These are phyloP conservation scores for Hevea brasiliensis DNA, from an alignment of 345 rosid species.

Conservation along the genomic window DNA sequence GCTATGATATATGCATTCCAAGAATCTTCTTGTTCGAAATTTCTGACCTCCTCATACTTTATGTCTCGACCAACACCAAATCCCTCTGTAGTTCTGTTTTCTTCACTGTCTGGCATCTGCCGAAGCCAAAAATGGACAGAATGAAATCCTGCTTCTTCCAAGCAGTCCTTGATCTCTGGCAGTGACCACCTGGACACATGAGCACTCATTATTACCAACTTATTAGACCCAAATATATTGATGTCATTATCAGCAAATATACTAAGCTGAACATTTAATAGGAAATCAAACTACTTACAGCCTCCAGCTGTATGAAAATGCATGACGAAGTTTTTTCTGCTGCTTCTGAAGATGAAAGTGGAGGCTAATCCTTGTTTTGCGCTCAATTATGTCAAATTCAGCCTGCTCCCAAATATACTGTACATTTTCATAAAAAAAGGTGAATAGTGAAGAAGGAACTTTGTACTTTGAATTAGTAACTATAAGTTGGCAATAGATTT, in stretches of 20 bases:
- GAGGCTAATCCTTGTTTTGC: conserved; percentile 83
- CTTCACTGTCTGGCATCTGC: conserved; percentile 69
- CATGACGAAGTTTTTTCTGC: conserved; percentile 74
- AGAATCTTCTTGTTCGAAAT: conserved; percentile 73
- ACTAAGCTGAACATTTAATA: neutral
- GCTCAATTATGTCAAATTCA: conserved; percentile 70
- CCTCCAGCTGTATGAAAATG: conserved; percentile 92
- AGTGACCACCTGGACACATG: conserved; percentile 67
- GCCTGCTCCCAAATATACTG: conserved; percentile 94
- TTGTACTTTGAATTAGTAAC: neutral
- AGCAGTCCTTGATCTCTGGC: conserved; percentile 83
- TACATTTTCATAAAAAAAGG: conserved; percentile 2
- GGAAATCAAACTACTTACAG: conserved; percentile 49
- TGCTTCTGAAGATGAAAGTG: conserved; percentile 77
- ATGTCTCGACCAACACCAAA: conserved; percentile 64
- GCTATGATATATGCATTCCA: conserved; percentile 93
- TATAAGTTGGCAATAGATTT: neutral
- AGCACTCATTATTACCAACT: conserved; percentile 1
- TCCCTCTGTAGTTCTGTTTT: conserved; percentile 58
- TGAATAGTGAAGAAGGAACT: neutral
- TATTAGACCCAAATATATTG: neutral
- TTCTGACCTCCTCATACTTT: conserved; percentile 70
- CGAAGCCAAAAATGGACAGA: conserved; percentile 84
- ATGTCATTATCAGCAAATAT: neutral
- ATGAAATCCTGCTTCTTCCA: conserved; percentile 83